Base-by-base conservation (phyloP, 106 monocot species). In the Dendrobium nobile region DNA sequence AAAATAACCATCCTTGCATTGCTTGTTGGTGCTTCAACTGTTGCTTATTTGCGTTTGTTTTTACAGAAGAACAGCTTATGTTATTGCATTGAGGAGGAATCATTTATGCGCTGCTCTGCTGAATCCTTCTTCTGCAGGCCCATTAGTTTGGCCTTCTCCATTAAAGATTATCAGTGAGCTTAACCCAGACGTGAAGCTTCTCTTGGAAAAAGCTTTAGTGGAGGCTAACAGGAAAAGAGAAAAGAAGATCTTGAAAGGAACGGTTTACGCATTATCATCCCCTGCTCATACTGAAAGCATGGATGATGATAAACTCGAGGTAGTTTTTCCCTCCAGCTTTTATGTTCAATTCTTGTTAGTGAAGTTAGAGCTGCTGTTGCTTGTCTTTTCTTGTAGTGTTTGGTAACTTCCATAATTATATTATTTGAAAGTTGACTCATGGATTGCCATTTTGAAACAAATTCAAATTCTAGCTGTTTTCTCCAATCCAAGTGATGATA, bases 71-170 rank as follows among this genome's bases (percentile, higher is more conserved):
- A 90, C 90, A 74, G 89, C 97, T 20, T 94, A 91, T 81, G 80
- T 42, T 4, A 81, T 97, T 44, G 97, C 97, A 2, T 47, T 91
- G n/a, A 94, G 85, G 82, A 72, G 90, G 68, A 87, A 88, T 17
- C 94, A 94, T 47, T 82, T 81, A 33, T 92, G 94, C 77, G 94
- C 97, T 7, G 90, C 94, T 44, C 86, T 97, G 40, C 88, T 97
- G 45, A 92, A 97, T 76, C 97, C 97, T n/a, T 86, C 92, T 41
- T 79, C 97, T 22, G 92, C 97, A 4, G 91, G 92, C 80, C 97
- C 97, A 41, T 77, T 97, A 20, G 92, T 97, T 61, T 97, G 97
- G 97, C 97, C 97, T 40, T 90, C 94, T 72, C 84, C 94, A 19
- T 72, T 97, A 40, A 97, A 94, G 85, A 91, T 97, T 86, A 92